phyloP scores from a whole-genome alignment of 805 yeast genomes.

The Ogataea nitratoaversa region DNA sequence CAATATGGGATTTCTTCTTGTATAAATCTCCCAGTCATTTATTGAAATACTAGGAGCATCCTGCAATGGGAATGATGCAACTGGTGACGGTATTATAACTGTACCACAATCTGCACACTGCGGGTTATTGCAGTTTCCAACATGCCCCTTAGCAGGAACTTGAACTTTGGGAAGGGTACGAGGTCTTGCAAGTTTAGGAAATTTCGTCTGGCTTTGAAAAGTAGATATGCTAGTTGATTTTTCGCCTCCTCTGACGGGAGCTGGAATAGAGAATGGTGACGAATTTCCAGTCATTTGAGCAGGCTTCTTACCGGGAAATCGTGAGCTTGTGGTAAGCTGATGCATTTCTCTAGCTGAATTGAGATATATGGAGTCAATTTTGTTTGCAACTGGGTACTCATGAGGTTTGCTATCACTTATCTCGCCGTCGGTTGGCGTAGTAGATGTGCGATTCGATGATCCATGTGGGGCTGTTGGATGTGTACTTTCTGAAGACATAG shows the following conservation, averaged over 20 bases:
- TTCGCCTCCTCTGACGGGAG: background rate
- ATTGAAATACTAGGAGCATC: slow-evolving; percentile 69
- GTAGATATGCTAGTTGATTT: slow-evolving; percentile 3
- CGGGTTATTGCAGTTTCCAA: slow-evolving; percentile 23
- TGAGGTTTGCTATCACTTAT: background rate
- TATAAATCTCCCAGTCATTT: slow-evolving; percentile 71
- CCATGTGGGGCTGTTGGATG: background rate
- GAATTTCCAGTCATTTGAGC: too few species aligned
- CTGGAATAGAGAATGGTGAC: too few species aligned
- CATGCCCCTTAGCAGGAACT: slow-evolving; percentile 20
- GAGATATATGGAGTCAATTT: slow-evolving; percentile 53
- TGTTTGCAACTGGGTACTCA: slow-evolving; percentile 18
- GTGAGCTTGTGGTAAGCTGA: slow-evolving; percentile 40
- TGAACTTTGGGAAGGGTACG: background rate
- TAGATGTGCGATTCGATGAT: background rate
- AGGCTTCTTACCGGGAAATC: slow-evolving; percentile 24
- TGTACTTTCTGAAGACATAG: background rate
- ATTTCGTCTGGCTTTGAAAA: background rate
- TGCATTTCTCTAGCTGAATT: slow-evolving; percentile 64
- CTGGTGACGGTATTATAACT: slow-evolving; percentile 76
- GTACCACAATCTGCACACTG: slow-evolving; percentile 62
- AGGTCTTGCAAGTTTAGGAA: background rate
- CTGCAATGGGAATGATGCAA: slow-evolving; percentile 55
- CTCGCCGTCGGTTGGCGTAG: background rate
- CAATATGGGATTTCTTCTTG: slow-evolving; percentile 73